These are phyloP conservation scores for Elongisporangium anandrum DNA, from an alignment of 352 stramenopile species.

Conservation along the genomic window DNA sequence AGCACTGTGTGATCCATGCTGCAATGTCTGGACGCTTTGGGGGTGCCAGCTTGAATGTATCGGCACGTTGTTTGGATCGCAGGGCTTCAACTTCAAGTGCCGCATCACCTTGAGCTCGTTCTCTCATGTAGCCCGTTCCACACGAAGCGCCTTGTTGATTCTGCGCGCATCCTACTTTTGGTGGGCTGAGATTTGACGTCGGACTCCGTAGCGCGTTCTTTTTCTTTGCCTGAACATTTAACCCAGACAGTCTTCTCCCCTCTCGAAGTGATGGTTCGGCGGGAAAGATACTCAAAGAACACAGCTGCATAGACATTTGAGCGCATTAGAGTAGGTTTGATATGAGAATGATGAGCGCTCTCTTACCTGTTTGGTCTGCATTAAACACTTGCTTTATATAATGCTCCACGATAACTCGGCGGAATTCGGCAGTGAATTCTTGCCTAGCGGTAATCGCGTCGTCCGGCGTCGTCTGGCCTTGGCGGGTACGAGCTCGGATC, in stretches of 20 bases:
- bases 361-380: constrained; percentile 14
- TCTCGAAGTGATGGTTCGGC: constrained; percentile 1
- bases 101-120: background rate
- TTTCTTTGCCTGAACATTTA: constrained; percentile 7
- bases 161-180: background rate
- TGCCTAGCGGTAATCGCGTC: constrained; percentile 2
- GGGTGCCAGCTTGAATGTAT: background rate
- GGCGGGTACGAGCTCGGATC: constrained; percentile 3
- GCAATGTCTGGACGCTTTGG: background rate
- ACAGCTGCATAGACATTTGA: constrained; percentile 2
- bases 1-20: constrained; percentile 2
- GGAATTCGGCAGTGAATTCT: background rate
- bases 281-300: constrained; percentile 12
- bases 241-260: constrained; percentile 9
- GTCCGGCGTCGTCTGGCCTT: constrained; percentile 6
- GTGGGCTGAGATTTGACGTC: constrained; percentile 1
- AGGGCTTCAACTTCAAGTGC: background rate
- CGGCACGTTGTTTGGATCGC: no score
- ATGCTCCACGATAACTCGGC: constrained; percentile 6
- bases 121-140: background rate
- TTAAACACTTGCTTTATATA: constrained; percentile 5
- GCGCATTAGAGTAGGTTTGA: background rate
- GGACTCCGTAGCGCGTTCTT: constrained; percentile 7
- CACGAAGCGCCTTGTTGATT: background rate
- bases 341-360: background rate